Percentiles rank a stretch among this genome's conserved stretches.
Evolutionary conservation across 768 basidiomycete species (phyloP).

Genomic region (Serendipita indica): DNA sequence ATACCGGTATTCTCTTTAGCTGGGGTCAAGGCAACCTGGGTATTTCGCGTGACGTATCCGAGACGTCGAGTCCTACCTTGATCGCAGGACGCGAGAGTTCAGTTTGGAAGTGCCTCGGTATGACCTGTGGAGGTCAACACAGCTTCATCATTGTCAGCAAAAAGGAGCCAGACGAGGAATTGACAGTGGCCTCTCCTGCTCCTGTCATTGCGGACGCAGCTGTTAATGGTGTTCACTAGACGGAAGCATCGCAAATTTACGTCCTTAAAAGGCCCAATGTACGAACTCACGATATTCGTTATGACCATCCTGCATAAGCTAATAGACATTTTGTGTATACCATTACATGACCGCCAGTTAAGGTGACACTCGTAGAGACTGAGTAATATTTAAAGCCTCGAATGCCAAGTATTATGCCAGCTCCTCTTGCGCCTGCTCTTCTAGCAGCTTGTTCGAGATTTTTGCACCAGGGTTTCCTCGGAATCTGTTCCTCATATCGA

Average conservation of each 20-base stretch:
- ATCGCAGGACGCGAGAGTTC: slow-evolving; percentile 63
- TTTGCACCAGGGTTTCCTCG: slow-evolving; percentile 37
- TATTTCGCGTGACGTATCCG: slow-evolving; percentile 46
- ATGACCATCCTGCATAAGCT: too few relatives aligned
- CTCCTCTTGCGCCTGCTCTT: background rate
- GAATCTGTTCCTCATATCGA: slow-evolving; percentile 77
- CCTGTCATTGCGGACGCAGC: background rate
- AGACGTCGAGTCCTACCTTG: slow-evolving; percentile 45
- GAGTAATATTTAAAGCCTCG: too few relatives aligned
- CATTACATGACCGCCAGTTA: too few relatives aligned
- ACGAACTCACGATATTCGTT: too few relatives aligned
- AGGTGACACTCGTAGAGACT: too few relatives aligned
- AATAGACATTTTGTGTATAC: too few relatives aligned
- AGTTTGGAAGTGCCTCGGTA: slow-evolving; percentile 46
- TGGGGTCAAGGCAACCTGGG: slow-evolving; percentile 63
- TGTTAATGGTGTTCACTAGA: slow-evolving; percentile 1
- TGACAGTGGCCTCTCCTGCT: background rate
- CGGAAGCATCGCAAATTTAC: too few relatives aligned
- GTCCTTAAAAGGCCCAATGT: too few relatives aligned
- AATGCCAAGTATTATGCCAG: too few relatives aligned
- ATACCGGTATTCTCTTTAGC: slow-evolving; percentile 18
- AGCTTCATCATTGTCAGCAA: slow-evolving; percentile 57
- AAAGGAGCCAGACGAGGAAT: slow-evolving; percentile 24
- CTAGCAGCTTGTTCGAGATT: slow-evolving; percentile 1
- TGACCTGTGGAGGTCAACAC: slow-evolving; percentile 69